Evolutionary conservation across 176 grass and related monocot genomes (phyloP).

Genomic region (Rhipidocladum racemiflorum): DNA sequence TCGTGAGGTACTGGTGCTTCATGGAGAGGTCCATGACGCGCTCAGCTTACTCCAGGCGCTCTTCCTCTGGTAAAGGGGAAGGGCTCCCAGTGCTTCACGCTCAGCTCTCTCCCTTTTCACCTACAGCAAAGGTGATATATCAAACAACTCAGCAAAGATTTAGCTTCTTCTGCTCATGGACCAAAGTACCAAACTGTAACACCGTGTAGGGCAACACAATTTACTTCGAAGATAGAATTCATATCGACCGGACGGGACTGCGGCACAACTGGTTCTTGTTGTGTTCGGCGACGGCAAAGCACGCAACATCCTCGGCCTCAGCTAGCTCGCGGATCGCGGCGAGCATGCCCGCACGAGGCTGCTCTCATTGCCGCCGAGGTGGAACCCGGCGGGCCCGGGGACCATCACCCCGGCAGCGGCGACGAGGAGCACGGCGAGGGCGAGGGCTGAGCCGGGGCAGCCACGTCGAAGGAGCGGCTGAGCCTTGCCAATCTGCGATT

Average conservation of each 20-base stretch:
- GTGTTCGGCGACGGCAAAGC: conserved; percentile 73
- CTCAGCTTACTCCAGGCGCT: no score
- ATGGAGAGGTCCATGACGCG: conserved; percentile 93
- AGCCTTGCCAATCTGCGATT: conserved; percentile 80
- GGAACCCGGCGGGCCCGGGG: conserved; percentile 37
- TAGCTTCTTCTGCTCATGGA: no score
- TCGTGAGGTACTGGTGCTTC: conserved; percentile 98
- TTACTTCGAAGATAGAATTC: neutral
- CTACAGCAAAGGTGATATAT: no score
- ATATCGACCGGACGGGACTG: neutral
- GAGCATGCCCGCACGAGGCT: conserved; percentile 46
- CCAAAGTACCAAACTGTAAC: no score
- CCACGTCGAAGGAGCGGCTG: conserved; percentile 8
- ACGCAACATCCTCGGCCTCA: conserved; percentile 75
- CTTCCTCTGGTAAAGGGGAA: no score
- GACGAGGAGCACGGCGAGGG: conserved; percentile 11
- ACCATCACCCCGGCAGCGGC: neutral
- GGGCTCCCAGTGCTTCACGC: no score
- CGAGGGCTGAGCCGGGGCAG: neutral
- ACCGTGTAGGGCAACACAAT: neutral
- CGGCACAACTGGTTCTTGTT: conserved; percentile 58
- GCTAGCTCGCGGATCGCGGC: conserved; percentile 53
- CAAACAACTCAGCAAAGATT: neutral
- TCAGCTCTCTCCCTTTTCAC: no score
- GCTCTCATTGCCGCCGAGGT: conserved; percentile 50